Conservation (phyloP, 2,329 filamentous ascomycete species). For the Geosmithia flava region DNA sequence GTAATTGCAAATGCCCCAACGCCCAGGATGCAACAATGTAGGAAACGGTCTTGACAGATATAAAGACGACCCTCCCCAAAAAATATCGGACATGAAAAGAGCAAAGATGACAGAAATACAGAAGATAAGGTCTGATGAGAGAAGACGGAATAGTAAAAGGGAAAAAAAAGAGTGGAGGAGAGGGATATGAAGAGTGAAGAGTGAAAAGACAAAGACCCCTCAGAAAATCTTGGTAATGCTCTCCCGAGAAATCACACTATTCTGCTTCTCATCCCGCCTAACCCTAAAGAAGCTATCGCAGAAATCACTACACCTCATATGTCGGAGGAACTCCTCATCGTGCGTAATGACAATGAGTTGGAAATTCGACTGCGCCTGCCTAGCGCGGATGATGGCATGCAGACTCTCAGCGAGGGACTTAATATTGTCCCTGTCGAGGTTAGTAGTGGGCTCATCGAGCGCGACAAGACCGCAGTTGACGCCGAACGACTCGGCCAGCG, state of each 20-base stretch:
- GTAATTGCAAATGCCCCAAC: too few relatives aligned
- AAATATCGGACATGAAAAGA: too few relatives aligned
- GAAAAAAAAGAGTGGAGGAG: neutral
- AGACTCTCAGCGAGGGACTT: constrained; percentile 73
- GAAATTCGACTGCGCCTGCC: constrained; percentile 83
- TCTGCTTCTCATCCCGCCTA: constrained; percentile 69
- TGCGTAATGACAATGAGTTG: constrained; percentile 98
- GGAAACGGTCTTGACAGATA: too few relatives aligned
- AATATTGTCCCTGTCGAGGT: constrained; percentile 92
- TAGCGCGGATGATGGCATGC: constrained; percentile 73
- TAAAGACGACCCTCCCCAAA: too few relatives aligned
- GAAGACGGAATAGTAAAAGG: too few relatives aligned
- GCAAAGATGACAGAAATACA: too few relatives aligned
- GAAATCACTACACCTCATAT: constrained; percentile 92
- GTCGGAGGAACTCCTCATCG: constrained; percentile 87
- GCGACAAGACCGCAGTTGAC: constrained; percentile 93
- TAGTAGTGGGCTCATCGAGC: constrained; percentile 94
- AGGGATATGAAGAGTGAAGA: neutral
- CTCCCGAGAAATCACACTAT: constrained; percentile 71
- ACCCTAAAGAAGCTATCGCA: constrained; percentile 87
- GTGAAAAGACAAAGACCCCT: neutral
- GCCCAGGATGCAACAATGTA: too few relatives aligned
- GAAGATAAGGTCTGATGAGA: too few relatives aligned
- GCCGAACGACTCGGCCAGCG: constrained; percentile 91
- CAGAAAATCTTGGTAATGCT: constrained; percentile 39